Conservation (phyloP, 768 basidiomycete species). For the Leccinum rimulosum region DNA sequence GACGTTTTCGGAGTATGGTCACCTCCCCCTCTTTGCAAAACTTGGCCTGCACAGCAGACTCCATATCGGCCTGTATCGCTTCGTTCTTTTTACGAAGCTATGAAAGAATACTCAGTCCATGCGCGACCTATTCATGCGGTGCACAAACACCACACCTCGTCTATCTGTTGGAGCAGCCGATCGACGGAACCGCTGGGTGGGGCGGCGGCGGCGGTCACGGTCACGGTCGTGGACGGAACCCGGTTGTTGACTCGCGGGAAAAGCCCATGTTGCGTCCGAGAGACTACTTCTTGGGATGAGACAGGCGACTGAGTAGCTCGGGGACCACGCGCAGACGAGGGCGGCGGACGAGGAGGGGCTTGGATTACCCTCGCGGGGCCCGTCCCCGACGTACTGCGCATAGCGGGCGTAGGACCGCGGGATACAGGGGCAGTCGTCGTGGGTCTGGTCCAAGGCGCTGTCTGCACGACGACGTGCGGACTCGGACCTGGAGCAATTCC, state of each 20-base stretch:
- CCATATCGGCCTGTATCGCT: constrained; percentile 42
- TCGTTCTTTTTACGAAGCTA: constrained; percentile 54
- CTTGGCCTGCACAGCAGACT: constrained; percentile 48
- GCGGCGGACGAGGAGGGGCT: constrained; percentile 12
- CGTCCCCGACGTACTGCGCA: constrained; percentile 10
- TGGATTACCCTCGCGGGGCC: constrained; percentile 9
- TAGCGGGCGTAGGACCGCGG: constrained; percentile 12
- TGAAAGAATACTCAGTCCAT: constrained; percentile 8
- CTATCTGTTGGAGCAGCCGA: constrained; percentile 36
- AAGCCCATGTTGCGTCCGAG: constrained; percentile 14
- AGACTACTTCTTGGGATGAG: constrained; percentile 19
- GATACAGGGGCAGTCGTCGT: constrained; percentile 10
- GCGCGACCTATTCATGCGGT: constrained; percentile 8
- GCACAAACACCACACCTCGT: constrained; percentile 41
- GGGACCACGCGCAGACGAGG: constrained; percentile 16
- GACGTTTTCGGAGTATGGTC: constrained; percentile 57
- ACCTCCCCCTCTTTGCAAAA: constrained; percentile 71
- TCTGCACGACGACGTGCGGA: constrained; percentile 6
- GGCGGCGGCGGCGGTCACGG: not conserved
- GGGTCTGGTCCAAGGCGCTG: constrained; percentile 9
- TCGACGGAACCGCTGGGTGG: constrained; percentile 8
- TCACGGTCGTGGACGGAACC: constrained; percentile 1
- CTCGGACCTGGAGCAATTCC: constrained; percentile 13
- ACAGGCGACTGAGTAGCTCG: constrained; percentile 10
- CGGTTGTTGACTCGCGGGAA: constrained; percentile 7